Evolutionary conservation across 495 filamentous ascomycete genomes (phyloP).

Genomic region (Tuber microsphaerosporum): DNA sequence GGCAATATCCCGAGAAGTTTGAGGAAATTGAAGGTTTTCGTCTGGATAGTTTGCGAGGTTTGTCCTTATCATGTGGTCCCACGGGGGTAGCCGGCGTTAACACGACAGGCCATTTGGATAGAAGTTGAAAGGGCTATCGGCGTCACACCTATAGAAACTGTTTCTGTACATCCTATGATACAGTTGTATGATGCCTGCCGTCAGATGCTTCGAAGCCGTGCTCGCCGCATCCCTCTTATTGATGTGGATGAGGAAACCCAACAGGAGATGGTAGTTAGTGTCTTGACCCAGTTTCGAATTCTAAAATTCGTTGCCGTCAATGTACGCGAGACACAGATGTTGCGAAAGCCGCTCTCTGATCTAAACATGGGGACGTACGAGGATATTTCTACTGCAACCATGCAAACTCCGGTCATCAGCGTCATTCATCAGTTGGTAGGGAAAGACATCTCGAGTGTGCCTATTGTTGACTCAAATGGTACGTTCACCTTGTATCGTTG

Average conservation of each 20-base stretch:
- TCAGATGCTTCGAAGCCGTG: slow-evolving; percentile 85
- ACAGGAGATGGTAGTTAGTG: slow-evolving; percentile 85
- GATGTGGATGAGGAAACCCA: slow-evolving; percentile 93
- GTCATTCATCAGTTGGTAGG: slow-evolving; percentile 92
- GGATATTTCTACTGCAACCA: slow-evolving; percentile 70
- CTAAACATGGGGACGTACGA: slow-evolving; percentile 80
- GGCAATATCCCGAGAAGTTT: slow-evolving; percentile 89
- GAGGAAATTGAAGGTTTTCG: slow-evolving; percentile 89
- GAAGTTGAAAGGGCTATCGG: slow-evolving; percentile 92
- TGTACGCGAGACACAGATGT: slow-evolving; percentile 77
- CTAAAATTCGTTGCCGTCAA: slow-evolving; percentile 98
- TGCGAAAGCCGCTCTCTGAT: slow-evolving; percentile 80
- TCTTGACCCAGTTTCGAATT: slow-evolving; percentile 96
- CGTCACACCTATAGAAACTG: slow-evolving; percentile 84
- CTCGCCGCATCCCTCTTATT: slow-evolving; percentile 86
- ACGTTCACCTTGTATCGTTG: slow-evolving; percentile 24
- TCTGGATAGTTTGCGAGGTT: slow-evolving; percentile 85
- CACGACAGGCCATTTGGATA: slow-evolving; percentile 41
- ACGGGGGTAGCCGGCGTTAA: not conserved
- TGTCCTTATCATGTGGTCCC: slow-evolving; percentile 15
- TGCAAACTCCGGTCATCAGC: slow-evolving; percentile 90
- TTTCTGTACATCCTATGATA: slow-evolving; percentile 80
- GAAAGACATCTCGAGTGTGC: slow-evolving; percentile 87
- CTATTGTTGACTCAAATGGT: slow-evolving; percentile 78
- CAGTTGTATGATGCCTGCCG: slow-evolving; percentile 94